Base-by-base conservation (phyloP, 768 basidiomycete species). In the Mycena haematopus region DNA sequence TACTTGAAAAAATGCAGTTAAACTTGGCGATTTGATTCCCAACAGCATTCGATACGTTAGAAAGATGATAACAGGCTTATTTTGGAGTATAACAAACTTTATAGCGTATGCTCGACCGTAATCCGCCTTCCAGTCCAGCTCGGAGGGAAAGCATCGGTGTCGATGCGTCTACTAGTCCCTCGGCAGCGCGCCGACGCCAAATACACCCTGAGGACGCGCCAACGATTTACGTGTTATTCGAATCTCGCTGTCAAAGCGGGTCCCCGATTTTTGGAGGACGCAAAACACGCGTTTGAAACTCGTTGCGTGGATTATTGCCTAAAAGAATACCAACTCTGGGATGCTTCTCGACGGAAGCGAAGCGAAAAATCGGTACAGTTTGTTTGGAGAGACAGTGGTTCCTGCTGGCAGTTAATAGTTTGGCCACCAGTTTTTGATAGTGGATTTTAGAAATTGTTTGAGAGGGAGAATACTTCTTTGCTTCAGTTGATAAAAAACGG, bases 41-140 rank as follows among this genome's bases (percentile, higher is more conserved):
- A n/a, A 33, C 10, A 51, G 14, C 22, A 15, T 15, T 22, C 4
- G 21, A n/a, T 54, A 42, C 52, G 52, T 53, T 17, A 31, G 31
- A n/a, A 36, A 52, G 51, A 52, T 52, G 35, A 40, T 27, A 33
- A 29, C 33, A 36, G 36, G 35, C 36, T 25, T 27, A 9, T 40
- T 53, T 53, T 51, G 50, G 31, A 38, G 52, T 40, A 36, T 7
- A 38, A 53, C 36, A 53, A 53, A 25, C 52, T 40, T 53, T 27
- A 15, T 27, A 36, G 52, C 36, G 35, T 40, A 53, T 25, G 24
- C 52, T 53, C 36, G 33, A 22, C 31, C 50, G 50, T 35, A 51
- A 22, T 24, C 44, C 22, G 46, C 14, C 25, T 47, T 47, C 46
- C 46, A 52, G 21, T 33, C 50, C 31, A 51, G 19, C 50, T 35